phyloP scores from a whole-genome alignment of 2,329 filamentous ascomycete genomes.

The Epichloe glyceriae region DNA sequence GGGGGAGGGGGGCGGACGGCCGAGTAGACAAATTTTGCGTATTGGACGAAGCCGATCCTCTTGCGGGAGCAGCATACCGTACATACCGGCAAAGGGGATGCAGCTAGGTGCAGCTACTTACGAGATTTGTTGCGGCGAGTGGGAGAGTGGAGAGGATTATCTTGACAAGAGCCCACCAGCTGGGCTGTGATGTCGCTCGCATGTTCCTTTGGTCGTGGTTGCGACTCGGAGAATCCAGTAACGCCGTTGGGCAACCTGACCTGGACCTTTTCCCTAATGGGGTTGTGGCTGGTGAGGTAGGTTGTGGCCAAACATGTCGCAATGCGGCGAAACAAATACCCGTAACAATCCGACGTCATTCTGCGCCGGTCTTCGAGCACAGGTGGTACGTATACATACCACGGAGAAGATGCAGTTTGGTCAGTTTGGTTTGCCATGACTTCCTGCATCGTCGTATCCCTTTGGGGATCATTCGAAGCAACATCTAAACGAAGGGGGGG shows the following conservation, averaged over 20 bases:
- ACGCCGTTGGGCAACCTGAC: background rate
- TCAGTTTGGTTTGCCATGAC: too few relatives aligned
- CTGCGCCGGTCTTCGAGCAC: too few relatives aligned
- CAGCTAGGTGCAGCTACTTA: background rate
- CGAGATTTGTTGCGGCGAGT: background rate
- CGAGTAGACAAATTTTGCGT: background rate
- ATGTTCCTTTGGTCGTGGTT: background rate
- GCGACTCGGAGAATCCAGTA: conserved; percentile 1
- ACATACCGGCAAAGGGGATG: background rate
- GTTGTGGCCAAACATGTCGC: background rate
- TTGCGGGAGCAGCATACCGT: background rate
- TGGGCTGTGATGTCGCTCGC: conserved; percentile 1
- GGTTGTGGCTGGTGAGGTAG: background rate
- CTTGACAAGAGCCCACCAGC: background rate
- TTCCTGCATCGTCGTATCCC: background rate
- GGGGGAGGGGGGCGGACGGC: background rate
- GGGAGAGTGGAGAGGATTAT: background rate
- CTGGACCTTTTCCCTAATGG: background rate
- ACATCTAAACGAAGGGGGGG: too few relatives aligned
- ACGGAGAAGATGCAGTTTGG: too few relatives aligned
- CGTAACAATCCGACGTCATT: background rate
- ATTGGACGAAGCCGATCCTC: background rate
- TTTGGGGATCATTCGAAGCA: too few relatives aligned
- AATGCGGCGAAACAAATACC: background rate
- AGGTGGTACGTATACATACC: too few relatives aligned